Percentiles rank a stretch among this genome's conserved stretches.
Evolutionary conservation across 177 flowering plant genomes (phyloP).

Genomic region (Vitis hybrid): DNA sequence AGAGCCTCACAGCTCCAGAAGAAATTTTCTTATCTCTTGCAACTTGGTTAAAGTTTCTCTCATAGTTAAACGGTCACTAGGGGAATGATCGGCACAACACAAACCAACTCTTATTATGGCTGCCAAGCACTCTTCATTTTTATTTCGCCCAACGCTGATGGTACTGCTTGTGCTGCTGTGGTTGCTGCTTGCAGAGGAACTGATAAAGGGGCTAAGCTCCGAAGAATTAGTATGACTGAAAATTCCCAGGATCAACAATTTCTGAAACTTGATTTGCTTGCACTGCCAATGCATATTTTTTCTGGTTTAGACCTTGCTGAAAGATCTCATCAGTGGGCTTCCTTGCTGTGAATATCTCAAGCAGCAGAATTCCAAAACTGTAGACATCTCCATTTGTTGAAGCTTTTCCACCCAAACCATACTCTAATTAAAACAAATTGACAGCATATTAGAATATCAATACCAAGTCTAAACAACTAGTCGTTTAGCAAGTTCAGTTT

Average conservation of each 20-base stretch:
- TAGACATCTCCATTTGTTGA: too few relatives aligned
- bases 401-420: too few relatives aligned
- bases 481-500: too few relatives aligned
- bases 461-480: too few relatives aligned
- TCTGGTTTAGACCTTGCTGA: too few relatives aligned
- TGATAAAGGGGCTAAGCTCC: background rate
- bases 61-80: conserved; percentile 12
- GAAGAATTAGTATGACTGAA: background rate
- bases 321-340: too few relatives aligned
- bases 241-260: conserved; percentile 8
- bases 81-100: conserved; percentile 1
- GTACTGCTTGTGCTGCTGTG: background rate
- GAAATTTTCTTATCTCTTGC: too few relatives aligned
- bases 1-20: too few relatives aligned
- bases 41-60: conserved; percentile 4
- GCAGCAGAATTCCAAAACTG: too few relatives aligned
- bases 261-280: background rate
- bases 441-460: too few relatives aligned
- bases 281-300: conserved; percentile 4
- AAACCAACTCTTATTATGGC: background rate
- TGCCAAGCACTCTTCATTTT: conserved; percentile 1
- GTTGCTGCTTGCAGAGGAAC: background rate
- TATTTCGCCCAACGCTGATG: background rate
- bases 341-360: too few relatives aligned
- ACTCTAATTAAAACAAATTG: too few relatives aligned